Percentiles rank a stretch among this genome's conserved stretches.
These are phyloP conservation scores for Metschnikowia gruessii DNA, from an alignment of 805 yeast genomes.

Conservation along the genomic window DNA sequence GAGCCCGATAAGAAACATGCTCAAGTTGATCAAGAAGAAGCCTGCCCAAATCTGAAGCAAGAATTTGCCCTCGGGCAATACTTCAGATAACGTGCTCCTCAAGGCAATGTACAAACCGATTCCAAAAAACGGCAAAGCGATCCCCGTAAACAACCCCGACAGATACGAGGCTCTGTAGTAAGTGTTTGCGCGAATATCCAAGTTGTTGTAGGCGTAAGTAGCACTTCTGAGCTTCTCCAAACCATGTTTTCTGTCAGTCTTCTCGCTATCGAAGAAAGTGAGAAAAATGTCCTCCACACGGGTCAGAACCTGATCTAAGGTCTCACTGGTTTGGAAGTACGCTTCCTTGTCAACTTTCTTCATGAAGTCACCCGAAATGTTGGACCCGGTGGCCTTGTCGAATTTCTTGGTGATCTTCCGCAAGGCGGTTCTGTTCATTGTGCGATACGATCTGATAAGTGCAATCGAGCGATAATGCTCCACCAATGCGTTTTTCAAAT, in stretches of 20 bases:
- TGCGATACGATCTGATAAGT: conserved; percentile 64
- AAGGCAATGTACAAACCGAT: conserved; percentile 57
- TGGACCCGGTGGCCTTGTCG: conserved; percentile 64
- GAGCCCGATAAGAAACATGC: conserved; percentile 60
- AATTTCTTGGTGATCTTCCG: conserved; percentile 87
- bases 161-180: conserved; percentile 49
- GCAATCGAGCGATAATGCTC: conserved; percentile 76
- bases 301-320: conserved; percentile 58
- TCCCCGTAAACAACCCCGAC: conserved; percentile 69
- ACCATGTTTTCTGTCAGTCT: conserved; percentile 58
- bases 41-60: conserved; percentile 93
- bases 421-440: conserved; percentile 82
- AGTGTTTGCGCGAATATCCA: conserved; percentile 26
- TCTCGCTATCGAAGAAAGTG: conserved; percentile 53
- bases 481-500: conserved; percentile 62
- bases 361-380: conserved; percentile 49
- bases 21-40: conserved; percentile 62
- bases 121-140: conserved; percentile 64
- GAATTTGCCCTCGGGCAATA: conserved; percentile 53
- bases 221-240: conserved; percentile 58
- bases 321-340: conserved; percentile 62
- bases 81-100: conserved; percentile 30
- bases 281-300: conserved; percentile 70
- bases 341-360: conserved; percentile 49
- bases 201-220: conserved; percentile 37